These are phyloP conservation scores for Acanthamoeba culbertsoni DNA, from an alignment of 208 protist species.

Conservation along the genomic window DNA sequence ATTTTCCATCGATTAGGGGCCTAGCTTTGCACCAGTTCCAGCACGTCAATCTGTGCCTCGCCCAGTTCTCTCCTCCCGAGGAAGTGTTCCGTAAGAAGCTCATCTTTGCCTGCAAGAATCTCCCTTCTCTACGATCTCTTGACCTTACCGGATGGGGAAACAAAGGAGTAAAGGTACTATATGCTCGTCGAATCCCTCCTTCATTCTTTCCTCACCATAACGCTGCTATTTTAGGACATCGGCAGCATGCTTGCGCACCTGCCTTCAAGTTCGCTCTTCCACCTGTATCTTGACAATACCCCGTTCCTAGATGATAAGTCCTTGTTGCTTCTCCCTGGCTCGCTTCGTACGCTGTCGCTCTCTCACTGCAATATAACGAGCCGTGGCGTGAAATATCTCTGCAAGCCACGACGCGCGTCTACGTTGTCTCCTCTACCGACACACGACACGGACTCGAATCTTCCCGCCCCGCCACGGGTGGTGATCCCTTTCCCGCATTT, in stretches of 20 bases:
- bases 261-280: background rate
- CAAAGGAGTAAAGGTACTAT: background rate
- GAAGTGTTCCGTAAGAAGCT: slow-evolving; percentile 4
- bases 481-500: background rate
- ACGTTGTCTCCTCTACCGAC: background rate
- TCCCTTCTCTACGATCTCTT: background rate
- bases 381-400: background rate
- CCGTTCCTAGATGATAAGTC: background rate
- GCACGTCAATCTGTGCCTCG: background rate
- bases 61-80: background rate
- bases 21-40: background rate
- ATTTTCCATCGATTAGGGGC: background rate
- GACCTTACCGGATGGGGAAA: background rate
- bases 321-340: background rate
- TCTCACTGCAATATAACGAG: background rate
- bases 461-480: background rate
- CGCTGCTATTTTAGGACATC: background rate
- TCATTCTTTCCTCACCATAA: background rate
- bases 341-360: background rate
- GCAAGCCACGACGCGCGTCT: background rate
- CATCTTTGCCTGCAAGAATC: slow-evolving; percentile 28
- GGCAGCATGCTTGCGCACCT: background rate
- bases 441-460: no score
- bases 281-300: background rate
- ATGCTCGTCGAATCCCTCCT: background rate